phyloP scores from a whole-genome alignment of 352 stramenopile genomes.

The Pythium dissotocum region DNA sequence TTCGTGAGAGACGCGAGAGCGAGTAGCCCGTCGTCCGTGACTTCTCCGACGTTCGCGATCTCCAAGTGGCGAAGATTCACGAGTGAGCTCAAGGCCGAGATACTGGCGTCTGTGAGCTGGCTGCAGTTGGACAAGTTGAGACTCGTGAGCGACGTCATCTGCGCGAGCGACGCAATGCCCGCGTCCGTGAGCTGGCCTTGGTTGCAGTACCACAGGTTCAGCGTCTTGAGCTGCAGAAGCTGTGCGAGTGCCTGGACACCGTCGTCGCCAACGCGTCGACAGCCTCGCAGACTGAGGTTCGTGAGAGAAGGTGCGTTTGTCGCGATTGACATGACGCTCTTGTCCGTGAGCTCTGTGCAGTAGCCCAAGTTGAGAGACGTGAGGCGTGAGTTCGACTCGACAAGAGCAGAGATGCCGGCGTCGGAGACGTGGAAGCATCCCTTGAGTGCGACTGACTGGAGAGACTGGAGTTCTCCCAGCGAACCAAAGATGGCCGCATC shows the following conservation, averaged over 20 bases:
- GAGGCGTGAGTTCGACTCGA: slow-evolving; percentile 36
- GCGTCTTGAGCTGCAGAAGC: slow-evolving; percentile 43
- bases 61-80: slow-evolving; percentile 68
- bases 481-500: slow-evolving; percentile 42
- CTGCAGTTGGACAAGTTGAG: slow-evolving; percentile 82
- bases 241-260: slow-evolving; percentile 47
- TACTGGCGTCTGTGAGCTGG: slow-evolving; percentile 66
- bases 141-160: slow-evolving; percentile 58
- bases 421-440: slow-evolving; percentile 74
- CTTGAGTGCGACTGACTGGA: slow-evolving; percentile 56
- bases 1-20: slow-evolving; percentile 53
- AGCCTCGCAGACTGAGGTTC: slow-evolving; percentile 64
- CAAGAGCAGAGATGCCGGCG: slow-evolving; percentile 21
- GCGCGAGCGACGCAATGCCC: slow-evolving; percentile 48
- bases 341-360: slow-evolving; percentile 72
- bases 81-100: slow-evolving; percentile 47
- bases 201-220: slow-evolving; percentile 85
- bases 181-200: slow-evolving; percentile 72
- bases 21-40: slow-evolving; percentile 59
- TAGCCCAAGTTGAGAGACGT: slow-evolving; percentile 74
- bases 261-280: slow-evolving; percentile 52
- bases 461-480: slow-evolving; percentile 36
- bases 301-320: slow-evolving; percentile 37
- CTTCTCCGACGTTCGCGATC: slow-evolving; percentile 74
- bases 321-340: slow-evolving; percentile 51